A percentile compares a stretch with the other conserved stretches of the same genome.
phyloP scores from a whole-genome alignment of 805 yeast genomes.

The Candida incommunis region DNA sequence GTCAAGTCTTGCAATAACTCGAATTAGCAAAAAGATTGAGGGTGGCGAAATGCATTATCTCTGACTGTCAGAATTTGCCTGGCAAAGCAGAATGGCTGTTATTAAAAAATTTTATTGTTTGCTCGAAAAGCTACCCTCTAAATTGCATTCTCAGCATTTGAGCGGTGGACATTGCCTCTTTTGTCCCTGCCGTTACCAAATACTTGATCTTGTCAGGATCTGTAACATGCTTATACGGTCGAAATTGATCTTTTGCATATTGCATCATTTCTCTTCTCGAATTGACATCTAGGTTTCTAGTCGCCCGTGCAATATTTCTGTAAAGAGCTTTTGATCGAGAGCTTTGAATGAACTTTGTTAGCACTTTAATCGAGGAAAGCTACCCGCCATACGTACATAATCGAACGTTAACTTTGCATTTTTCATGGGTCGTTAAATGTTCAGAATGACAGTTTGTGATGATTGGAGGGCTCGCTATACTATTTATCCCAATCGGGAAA shows the following conservation, averaged over 20 bases:
- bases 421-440: background rate
- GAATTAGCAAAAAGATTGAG: no score
- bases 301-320: background rate
- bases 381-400: background rate
- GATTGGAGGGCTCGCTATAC: background rate
- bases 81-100: no score
- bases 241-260: background rate
- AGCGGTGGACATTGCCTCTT: background rate
- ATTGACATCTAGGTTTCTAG: background rate
- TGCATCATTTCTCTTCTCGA: background rate
- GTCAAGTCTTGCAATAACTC: no score
- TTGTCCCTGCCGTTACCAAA: background rate
- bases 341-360: background rate
- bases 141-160: slow-evolving; percentile 1
- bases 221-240: background rate
- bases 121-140: background rate
- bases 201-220: background rate
- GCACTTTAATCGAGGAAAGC: background rate
- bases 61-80: no score
- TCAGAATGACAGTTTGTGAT: no score
- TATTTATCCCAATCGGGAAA: background rate
- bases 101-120: no score
- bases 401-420: background rate
- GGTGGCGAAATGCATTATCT: no score
- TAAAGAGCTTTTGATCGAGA: background rate